Percentiles rank a stretch among this genome's conserved stretches.
phyloP scores from a whole-genome alignment of 2,329 filamentous ascomycete species.

The Atkinsonella texensis region DNA sequence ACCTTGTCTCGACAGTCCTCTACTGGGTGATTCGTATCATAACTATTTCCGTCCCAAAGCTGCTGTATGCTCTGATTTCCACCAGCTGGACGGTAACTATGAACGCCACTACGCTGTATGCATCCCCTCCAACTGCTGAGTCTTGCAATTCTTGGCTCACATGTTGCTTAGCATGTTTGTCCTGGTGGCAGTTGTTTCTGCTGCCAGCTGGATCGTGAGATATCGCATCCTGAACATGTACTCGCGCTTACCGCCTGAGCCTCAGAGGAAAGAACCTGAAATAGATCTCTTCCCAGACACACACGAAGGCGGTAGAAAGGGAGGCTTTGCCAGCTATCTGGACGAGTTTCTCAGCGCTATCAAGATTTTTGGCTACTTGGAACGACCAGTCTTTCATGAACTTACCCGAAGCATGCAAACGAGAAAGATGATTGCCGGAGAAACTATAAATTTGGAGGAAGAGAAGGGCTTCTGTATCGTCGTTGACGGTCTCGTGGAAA shows the following conservation, averaged over 20 bases:
- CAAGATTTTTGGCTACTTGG: constrained; percentile 96
- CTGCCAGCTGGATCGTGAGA: constrained; percentile 81
- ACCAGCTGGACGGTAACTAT: constrained; percentile 94
- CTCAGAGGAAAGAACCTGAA: constrained; percentile 89
- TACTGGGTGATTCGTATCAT: constrained; percentile 78
- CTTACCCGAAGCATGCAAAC: constrained; percentile 98
- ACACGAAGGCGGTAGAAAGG: constrained; percentile 80
- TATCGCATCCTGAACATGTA: constrained; percentile 98
- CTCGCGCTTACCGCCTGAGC: constrained; percentile 81
- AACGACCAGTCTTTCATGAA: constrained; percentile 94
- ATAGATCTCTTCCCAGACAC: constrained; percentile 91
- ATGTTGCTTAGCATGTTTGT: constrained; percentile 54
- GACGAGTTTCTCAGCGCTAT: constrained; percentile 98
- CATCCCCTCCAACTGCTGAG: constrained; percentile 3
- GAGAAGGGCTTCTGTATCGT: constrained; percentile 97
- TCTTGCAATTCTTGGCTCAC: constrained; percentile 9
- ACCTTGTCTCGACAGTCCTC: constrained; percentile 43
- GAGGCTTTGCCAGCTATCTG: constrained; percentile 86
- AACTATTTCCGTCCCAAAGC: constrained; percentile 79
- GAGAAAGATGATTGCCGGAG: constrained; percentile 85
- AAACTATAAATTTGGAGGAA: constrained; percentile 89
- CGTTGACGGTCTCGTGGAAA: constrained; percentile 90
- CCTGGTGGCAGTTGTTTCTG: constrained; percentile 64
- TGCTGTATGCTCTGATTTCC: constrained; percentile 81
- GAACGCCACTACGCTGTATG: constrained; percentile 92